Base-by-base conservation (phyloP, 495 filamentous ascomycete species). In the Opeltia flavorubescens region DNA sequence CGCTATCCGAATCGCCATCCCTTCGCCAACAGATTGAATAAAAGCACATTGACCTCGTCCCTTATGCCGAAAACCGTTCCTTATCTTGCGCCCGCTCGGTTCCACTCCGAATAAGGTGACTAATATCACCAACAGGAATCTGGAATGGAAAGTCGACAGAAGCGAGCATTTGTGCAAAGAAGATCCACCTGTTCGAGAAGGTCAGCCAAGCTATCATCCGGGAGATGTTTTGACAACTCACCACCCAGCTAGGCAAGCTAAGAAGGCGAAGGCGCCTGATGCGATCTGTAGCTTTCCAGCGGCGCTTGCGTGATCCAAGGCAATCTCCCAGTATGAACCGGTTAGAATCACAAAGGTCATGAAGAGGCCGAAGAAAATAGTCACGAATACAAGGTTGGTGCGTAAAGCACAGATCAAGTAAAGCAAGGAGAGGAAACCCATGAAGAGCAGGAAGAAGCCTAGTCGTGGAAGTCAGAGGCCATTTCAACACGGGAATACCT, bases 351-450 rank as follows among this genome's bases (percentile, higher is more conserved):
- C 57, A 53, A 81, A 79, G 17, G 63, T 64, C 12, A 74, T 44
- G 29, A 75, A 55, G 30, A 80, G 66, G 0, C 67, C 64, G 46
- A 74, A 51, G 63, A 80, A 79, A 58, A 81, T 75, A 46, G 69
- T 48, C 42, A 80, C 64, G 58, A 80, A 74, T 52, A 67, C 62
- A 42, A 79, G 49, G 58, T 80, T 81, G 3, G 77, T 81, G 25
- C 77, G 70, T 7, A 81, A 59, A 0, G 76, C 64, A 60, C 69
- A 74, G 55, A 81, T 66, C 26, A 77, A 54, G 61, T 69, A 81
- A 55, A 81, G 58, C 38, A 80, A 53, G 61, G 66, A 69, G 44
- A 81, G 61, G 25, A 81, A 48, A 25, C 64, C 71, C 74, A 81
- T 79, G 51, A 70, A 75, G 53, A 81, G 48, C 34, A 70, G 62